Percentiles rank a stretch among this genome's conserved stretches.
phyloP scores from a whole-genome alignment of 768 basidiomycete species.

The Dacryopinax primogenitus region DNA sequence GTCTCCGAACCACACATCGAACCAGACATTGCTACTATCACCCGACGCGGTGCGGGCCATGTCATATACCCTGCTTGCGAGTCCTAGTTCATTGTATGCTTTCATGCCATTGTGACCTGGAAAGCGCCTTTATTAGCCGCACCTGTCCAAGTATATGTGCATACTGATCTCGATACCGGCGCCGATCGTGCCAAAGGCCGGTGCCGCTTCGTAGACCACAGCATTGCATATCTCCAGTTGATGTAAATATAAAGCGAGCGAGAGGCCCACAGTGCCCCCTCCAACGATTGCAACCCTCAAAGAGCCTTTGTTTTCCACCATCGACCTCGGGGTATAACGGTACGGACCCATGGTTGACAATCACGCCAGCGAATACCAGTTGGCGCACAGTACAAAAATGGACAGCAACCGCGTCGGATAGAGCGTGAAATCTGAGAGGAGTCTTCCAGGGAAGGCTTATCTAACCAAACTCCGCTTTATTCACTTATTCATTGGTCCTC shows the following conservation, averaged over 20 bases:
- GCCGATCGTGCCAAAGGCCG: neutral
- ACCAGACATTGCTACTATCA: neutral
- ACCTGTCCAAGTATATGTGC: neutral
- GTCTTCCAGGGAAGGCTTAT: no score
- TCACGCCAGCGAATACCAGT: no score
- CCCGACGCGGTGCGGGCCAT: neutral
- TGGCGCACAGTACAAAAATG: no score
- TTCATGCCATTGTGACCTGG: slow-evolving; percentile 2
- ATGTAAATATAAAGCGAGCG: slow-evolving; percentile 36
- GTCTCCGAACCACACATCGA: neutral
- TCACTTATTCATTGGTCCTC: no score
- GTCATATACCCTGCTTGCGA: neutral
- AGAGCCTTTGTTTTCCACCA: neutral
- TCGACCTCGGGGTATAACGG: neutral
- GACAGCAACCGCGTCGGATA: no score
- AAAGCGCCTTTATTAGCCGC: neutral
- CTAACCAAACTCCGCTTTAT: no score
- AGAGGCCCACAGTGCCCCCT: slow-evolving; percentile 44
- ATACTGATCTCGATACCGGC: neutral
- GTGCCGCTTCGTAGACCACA: slow-evolving; percentile 34
- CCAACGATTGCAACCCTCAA: slow-evolving; percentile 35
- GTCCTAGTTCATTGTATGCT: neutral
- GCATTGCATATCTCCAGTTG: slow-evolving; percentile 32
- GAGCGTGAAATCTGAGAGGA: no score
- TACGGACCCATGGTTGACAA: neutral